Conservation (phyloP, 2,329 filamentous ascomycete species). For the Alternaria ethzedia region DNA sequence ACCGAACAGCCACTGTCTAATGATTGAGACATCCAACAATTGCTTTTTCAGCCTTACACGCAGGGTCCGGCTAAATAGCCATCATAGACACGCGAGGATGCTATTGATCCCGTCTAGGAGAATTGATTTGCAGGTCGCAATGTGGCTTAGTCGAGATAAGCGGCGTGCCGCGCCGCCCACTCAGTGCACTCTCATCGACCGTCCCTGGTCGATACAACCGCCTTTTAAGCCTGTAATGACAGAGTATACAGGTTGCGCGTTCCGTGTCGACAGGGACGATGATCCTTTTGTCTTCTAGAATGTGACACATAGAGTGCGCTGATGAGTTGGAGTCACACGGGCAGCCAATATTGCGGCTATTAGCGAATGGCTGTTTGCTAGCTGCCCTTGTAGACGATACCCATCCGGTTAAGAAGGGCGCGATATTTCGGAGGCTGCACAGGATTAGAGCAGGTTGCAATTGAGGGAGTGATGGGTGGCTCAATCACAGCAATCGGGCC, state of each 20-base stretch:
- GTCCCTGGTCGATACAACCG: slow-evolving; percentile 8
- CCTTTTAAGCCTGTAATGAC: background rate
- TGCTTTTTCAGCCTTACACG: slow-evolving; percentile 16
- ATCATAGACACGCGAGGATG: slow-evolving; percentile 18
- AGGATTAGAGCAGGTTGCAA: background rate
- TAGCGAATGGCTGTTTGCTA: slow-evolving; percentile 19
- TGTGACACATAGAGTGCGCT: slow-evolving; percentile 33
- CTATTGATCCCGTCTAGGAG: slow-evolving; percentile 2
- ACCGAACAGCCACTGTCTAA: slow-evolving; percentile 13
- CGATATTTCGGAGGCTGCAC: background rate
- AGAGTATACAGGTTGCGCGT: background rate
- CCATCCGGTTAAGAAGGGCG: background rate
- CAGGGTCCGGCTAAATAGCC: slow-evolving; percentile 19
- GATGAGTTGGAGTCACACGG: slow-evolving; percentile 19
- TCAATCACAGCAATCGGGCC: slow-evolving; percentile 2
- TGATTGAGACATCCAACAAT: background rate
- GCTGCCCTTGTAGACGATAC: slow-evolving; percentile 3
- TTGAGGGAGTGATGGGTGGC: background rate
- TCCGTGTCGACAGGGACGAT: background rate
- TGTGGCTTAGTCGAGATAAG: slow-evolving; percentile 16
- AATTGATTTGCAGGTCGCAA: slow-evolving; percentile 11
- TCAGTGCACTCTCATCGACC: background rate
- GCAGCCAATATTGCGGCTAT: slow-evolving; percentile 16
- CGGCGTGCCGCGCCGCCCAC: slow-evolving; percentile 16
- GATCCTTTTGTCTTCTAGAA: slow-evolving; percentile 28